Conservation (phyloP, 2,329 filamentous ascomycete species). For the Thelonectria blattea region DNA sequence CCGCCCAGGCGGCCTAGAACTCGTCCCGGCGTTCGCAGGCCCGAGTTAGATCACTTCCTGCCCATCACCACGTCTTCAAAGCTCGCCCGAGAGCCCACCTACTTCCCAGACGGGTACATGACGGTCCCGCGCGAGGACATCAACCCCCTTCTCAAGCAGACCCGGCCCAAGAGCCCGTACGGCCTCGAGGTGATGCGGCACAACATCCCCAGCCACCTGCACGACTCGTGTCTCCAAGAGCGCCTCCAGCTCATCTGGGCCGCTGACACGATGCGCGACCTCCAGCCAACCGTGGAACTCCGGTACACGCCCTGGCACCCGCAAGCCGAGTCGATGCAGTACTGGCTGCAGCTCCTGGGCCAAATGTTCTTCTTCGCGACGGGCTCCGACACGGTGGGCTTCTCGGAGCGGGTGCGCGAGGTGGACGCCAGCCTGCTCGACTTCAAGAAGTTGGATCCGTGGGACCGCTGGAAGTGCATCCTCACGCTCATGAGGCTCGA, state of each 20-base stretch:
- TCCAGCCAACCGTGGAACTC: slow-evolving; percentile 20
- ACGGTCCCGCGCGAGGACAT: not conserved
- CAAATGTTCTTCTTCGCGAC: slow-evolving; percentile 20
- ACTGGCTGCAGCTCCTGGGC: slow-evolving; percentile 26
- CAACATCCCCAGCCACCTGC: slow-evolving; percentile 16
- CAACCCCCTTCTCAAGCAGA: slow-evolving; percentile 3
- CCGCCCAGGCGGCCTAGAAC: slow-evolving; percentile 16
- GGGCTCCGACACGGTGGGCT: slow-evolving; percentile 4
- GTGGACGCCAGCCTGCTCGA: not conserved
- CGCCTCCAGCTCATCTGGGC: slow-evolving; percentile 27
- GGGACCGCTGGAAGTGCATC: slow-evolving; percentile 19
- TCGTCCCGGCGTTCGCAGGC: slow-evolving; percentile 13
- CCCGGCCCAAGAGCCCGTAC: not conserved
- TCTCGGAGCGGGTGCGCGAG: slow-evolving; percentile 5
- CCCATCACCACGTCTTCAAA: slow-evolving; percentile 20
- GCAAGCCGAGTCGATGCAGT: slow-evolving; percentile 17
- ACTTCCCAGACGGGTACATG: slow-evolving; percentile 10
- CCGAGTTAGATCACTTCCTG: slow-evolving; percentile 3
- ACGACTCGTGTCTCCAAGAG: slow-evolving; percentile 17
- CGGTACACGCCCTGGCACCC: slow-evolving; percentile 28
- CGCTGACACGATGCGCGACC: slow-evolving; percentile 9
- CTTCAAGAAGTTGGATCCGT: slow-evolving; percentile 4
- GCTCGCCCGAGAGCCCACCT: slow-evolving; percentile 12
- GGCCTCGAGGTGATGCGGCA: slow-evolving; percentile 13
- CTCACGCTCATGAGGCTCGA: slow-evolving; percentile 14